phyloP scores from a whole-genome alignment of 139 green algal genomes.

The Yamagishiella unicocca region DNA sequence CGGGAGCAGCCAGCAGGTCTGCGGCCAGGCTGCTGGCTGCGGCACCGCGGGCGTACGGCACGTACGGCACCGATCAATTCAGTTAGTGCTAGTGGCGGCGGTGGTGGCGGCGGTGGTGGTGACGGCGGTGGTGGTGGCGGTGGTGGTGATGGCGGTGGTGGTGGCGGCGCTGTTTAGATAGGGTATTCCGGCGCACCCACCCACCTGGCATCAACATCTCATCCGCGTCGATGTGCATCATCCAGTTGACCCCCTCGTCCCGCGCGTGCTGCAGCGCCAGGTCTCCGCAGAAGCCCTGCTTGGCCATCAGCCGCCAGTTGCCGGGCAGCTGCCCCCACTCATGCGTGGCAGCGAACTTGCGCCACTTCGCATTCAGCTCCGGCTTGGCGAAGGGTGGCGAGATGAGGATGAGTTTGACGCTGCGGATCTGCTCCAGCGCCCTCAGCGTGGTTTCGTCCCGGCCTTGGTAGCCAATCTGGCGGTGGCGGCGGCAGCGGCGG shows the following conservation, averaged over 20 bases:
- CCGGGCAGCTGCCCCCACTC: slow-evolving; percentile 12
- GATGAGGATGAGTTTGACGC: not conserved
- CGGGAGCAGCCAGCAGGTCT: not conserved
- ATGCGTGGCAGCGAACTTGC: not conserved
- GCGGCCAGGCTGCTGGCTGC: slow-evolving; percentile 11
- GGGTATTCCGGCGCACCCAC: too few species aligned
- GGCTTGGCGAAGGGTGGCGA: slow-evolving; percentile 3
- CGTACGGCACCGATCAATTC: too few species aligned
- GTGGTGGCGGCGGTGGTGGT: too few species aligned
- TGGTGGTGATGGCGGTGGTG: too few species aligned
- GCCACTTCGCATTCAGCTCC: not conserved
- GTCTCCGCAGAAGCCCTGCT: slow-evolving; percentile 22
- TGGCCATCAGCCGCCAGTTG: slow-evolving; percentile 25
- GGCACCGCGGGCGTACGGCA: too few species aligned
- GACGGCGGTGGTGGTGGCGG: too few species aligned
- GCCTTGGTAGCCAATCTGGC: slow-evolving; percentile 23
- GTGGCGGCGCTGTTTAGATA: too few species aligned
- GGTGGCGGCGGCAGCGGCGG: too few species aligned
- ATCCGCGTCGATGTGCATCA: slow-evolving; percentile 36
- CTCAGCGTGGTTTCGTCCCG: not conserved
- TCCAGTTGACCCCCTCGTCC: slow-evolving; percentile 20
- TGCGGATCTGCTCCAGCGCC: not conserved
- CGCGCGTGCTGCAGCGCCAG: not conserved
- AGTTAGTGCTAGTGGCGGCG: too few species aligned
- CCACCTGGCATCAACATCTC: slow-evolving; percentile 23